Conservation (phyloP, 495 filamentous ascomycete genomes). For the Penicillium argentinense region DNA sequence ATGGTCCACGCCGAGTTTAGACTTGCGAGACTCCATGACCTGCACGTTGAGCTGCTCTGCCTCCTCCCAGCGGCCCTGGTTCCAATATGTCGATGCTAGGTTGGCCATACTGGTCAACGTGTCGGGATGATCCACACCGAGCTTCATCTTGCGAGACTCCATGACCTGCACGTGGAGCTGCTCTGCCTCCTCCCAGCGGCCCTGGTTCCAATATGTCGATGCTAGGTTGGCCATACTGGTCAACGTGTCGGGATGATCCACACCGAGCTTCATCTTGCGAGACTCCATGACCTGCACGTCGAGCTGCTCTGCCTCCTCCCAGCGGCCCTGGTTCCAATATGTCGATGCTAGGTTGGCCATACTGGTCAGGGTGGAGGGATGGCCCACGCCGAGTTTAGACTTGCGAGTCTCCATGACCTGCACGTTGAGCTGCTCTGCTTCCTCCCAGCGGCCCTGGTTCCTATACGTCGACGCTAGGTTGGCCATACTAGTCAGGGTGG, state of each 20-base stretch:
- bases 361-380: background rate
- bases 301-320: background rate
- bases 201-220: background rate
- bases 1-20: constrained; percentile 6
- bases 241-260: background rate
- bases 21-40: constrained; percentile 4
- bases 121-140: constrained; percentile 3
- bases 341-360: background rate
- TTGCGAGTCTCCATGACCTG: background rate
- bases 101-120: constrained; percentile 4
- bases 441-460: background rate
- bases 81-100: too few species aligned
- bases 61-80: constrained; percentile 25
- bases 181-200: background rate
- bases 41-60: constrained; percentile 13
- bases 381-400: background rate
- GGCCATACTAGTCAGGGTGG: too few species aligned
- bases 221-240: background rate
- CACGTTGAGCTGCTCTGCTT: background rate
- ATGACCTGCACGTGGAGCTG: background rate
- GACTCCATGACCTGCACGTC: background rate
- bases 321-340: background rate
- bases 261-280: background rate
- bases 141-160: background rate
- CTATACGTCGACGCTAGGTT: too few species aligned